Evolutionary conservation across 768 basidiomycete genomes (phyloP).

Genomic region (Amanita molliuscula): DNA sequence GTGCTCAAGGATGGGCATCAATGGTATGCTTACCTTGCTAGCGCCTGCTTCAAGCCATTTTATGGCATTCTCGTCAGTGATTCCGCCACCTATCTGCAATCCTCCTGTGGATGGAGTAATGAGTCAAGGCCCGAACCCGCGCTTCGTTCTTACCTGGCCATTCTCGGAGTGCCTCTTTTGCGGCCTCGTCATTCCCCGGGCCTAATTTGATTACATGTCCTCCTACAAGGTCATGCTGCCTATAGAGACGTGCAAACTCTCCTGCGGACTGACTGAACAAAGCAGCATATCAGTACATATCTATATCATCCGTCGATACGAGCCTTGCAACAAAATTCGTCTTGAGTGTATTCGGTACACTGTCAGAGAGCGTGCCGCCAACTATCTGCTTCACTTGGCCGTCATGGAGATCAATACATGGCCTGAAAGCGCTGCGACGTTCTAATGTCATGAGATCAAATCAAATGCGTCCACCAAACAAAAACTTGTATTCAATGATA

Average conservation of each 20-base stretch:
- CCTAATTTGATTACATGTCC: conserved; percentile 98
- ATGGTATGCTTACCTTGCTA: conserved; percentile 48
- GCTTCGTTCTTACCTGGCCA: conserved; percentile 59
- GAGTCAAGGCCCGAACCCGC: neutral
- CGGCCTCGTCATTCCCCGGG: conserved; percentile 82
- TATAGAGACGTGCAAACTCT: conserved; percentile 77
- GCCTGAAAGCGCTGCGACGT: conserved; percentile 57
- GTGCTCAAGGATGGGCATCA: neutral
- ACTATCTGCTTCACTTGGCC: conserved; percentile 98
- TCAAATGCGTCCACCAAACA: neutral
- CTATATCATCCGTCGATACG: conserved; percentile 14
- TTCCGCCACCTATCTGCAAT: conserved; percentile 91
- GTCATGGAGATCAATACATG: conserved; percentile 94
- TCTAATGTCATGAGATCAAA: conserved; percentile 20
- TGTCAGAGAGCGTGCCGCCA: conserved; percentile 82
- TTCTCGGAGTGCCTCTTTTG: conserved; percentile 65
- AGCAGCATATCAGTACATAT: conserved; percentile 7
- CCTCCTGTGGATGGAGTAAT: conserved; percentile 35
- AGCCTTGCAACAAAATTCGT: conserved; percentile 92
- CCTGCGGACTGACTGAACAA: conserved; percentile 57
- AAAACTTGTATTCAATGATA: neutral
- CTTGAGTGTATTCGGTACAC: conserved; percentile 45
- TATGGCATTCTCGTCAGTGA: conserved; percentile 68
- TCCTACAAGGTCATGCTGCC: conserved; percentile 54
- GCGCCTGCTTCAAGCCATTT: conserved; percentile 87